phyloP scores from a whole-genome alignment of 108 stramenopile species.

The Cylindrotheca closterium region DNA sequence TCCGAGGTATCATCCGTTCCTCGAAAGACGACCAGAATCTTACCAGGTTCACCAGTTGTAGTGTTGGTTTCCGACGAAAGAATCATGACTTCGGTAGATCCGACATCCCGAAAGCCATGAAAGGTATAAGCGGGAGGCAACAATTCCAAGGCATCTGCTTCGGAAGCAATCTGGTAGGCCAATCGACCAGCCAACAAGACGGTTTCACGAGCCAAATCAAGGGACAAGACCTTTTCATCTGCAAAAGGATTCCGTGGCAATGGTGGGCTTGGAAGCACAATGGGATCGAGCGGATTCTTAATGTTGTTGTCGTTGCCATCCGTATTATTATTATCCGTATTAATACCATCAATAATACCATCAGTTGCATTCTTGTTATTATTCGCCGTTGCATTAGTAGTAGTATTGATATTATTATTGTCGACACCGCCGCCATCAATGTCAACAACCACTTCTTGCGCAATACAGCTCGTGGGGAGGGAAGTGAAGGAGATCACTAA shows the following conservation, averaged over 20 bases:
- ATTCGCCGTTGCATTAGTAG: too few relatives aligned
- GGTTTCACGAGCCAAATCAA: not conserved
- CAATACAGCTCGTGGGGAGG: too few relatives aligned
- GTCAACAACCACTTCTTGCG: too few relatives aligned
- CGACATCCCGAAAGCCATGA: not conserved
- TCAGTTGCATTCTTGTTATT: too few relatives aligned
- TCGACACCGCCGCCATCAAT: too few relatives aligned
- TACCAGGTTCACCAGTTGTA: not conserved
- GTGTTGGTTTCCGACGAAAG: not conserved
- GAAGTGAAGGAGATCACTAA: too few relatives aligned
- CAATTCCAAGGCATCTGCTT: not conserved
- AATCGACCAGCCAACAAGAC: not conserved
- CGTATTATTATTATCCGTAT: not conserved
- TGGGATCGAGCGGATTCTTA: not conserved
- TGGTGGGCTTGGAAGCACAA: not conserved
- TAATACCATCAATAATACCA: not conserved
- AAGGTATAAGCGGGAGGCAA: not conserved
- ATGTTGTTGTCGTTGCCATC: not conserved
- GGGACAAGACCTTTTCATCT: not conserved
- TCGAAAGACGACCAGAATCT: constrained; percentile 9
- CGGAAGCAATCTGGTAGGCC: not conserved
- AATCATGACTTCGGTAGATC: constrained; percentile 10
- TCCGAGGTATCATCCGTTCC: constrained; percentile 3
- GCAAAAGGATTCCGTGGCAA: not conserved
- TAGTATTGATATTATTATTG: too few relatives aligned